A percentile compares a stretch with the other conserved stretches of the same genome.
Conservation (phyloP, 345 rosid species). For the Chamaenerion angustifolium region DNA sequence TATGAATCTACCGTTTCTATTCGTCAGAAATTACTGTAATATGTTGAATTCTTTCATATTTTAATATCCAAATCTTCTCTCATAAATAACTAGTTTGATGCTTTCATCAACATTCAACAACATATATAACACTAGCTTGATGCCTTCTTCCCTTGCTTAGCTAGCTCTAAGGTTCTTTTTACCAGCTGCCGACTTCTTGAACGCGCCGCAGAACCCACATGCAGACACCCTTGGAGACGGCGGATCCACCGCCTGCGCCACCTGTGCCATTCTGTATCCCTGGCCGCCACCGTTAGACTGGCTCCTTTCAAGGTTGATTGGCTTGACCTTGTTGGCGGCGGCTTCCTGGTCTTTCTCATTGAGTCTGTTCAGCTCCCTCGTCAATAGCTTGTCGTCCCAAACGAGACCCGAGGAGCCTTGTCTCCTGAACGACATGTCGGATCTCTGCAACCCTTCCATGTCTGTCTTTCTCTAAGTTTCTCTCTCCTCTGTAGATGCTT, state of each 20-base stretch:
- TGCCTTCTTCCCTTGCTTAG: slow-evolving; percentile 4
- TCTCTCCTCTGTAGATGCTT: no score
- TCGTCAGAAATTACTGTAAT: no score
- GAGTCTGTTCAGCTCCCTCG: slow-evolving; percentile 35
- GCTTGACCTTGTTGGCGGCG: slow-evolving; percentile 21
- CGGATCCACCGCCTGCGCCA: slow-evolving; percentile 73
- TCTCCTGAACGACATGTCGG: slow-evolving; percentile 71
- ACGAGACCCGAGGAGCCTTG: slow-evolving; percentile 92
- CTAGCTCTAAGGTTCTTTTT: slow-evolving; percentile 1
- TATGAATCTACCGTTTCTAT: no score
- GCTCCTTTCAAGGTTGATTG: slow-evolving; percentile 23
- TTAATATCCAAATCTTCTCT: no score
- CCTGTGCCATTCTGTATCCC: slow-evolving; percentile 50
- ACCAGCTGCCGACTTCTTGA: slow-evolving; percentile 20
- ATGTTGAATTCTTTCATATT: no score
- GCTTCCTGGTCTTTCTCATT: slow-evolving; percentile 7
- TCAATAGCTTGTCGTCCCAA: slow-evolving; percentile 62
- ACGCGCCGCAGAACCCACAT: slow-evolving; percentile 71
- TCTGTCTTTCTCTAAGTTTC: slow-evolving; percentile 6
- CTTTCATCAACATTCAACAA: no score
- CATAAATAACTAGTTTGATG: no score
- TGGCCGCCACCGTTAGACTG: slow-evolving; percentile 29
- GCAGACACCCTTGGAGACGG: slow-evolving; percentile 80
- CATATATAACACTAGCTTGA: not conserved
- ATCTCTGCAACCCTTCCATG: slow-evolving; percentile 90